Conservation (phyloP, 2,329 filamentous ascomycete genomes). For the Tolypocladium pustulatum region DNA sequence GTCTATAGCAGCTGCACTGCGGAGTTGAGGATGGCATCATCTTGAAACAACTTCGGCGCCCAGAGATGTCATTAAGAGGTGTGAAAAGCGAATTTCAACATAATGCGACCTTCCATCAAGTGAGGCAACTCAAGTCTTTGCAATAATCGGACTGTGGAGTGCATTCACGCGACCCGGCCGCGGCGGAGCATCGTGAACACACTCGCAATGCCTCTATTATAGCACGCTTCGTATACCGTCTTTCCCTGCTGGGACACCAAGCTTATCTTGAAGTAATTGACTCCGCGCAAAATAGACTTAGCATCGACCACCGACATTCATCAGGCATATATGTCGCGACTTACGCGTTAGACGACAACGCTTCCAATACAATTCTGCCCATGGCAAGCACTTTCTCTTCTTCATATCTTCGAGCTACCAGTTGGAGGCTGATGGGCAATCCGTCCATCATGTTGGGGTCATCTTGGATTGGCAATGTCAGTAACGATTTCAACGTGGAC, state of each 20-base stretch:
- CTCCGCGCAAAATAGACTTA: neutral
- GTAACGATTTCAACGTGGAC: neutral
- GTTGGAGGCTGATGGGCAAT: slow-evolving; percentile 30
- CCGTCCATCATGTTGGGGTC: slow-evolving; percentile 27
- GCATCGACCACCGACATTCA: neutral
- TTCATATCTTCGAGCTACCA: slow-evolving; percentile 30
- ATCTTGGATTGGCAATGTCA: slow-evolving; percentile 16
- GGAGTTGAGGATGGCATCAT: neutral
- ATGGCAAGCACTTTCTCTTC: slow-evolving; percentile 29
- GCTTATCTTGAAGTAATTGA: neutral
- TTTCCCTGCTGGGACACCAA: neutral
- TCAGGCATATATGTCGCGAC: neutral
- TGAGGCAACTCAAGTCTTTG: neutral
- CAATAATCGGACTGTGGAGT: neutral
- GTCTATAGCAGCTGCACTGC: neutral
- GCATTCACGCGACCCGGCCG: too few species aligned
- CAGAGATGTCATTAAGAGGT: neutral
- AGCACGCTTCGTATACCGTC: neutral
- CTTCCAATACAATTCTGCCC: slow-evolving; percentile 14
- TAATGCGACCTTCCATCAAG: too few species aligned
- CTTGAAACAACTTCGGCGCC: neutral
- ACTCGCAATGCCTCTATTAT: neutral
- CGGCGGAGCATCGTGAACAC: too few species aligned
- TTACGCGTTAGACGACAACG: neutral
- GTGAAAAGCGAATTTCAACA: too few species aligned